These are phyloP conservation scores for Geoglossum cookeanum DNA, from an alignment of 2,329 filamentous ascomycete species.

Conservation along the genomic window DNA sequence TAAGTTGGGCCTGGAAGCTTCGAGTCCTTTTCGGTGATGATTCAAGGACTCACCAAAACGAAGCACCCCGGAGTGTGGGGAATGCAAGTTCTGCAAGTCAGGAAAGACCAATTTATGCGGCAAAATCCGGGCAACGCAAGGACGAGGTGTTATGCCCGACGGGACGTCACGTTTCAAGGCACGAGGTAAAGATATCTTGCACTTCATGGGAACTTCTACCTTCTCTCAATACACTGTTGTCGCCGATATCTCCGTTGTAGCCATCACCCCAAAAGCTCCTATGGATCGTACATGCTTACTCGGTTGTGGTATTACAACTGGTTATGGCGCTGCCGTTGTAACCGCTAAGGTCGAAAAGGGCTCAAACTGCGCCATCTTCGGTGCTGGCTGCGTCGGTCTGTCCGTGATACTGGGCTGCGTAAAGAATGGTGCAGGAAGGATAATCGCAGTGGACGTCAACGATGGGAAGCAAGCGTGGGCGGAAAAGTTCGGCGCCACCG, in stretches of 20 bases:
- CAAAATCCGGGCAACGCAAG: slow-evolving; percentile 95
- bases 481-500: slow-evolving; percentile 83
- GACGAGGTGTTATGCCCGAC: slow-evolving; percentile 91
- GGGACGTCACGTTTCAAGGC: slow-evolving; percentile 86
- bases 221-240: slow-evolving; percentile 99
- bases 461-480: slow-evolving; percentile 80
- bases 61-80: slow-evolving; percentile 87
- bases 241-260: slow-evolving; percentile 93
- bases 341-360: slow-evolving; percentile 85
- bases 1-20: slow-evolving; percentile 24
- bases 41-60: slow-evolving; percentile 5
- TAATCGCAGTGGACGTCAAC: slow-evolving; percentile 70
- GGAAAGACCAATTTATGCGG: slow-evolving; percentile 99
- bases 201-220: slow-evolving; percentile 98
- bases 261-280: slow-evolving; percentile 72
- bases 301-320: slow-evolving; percentile 95
- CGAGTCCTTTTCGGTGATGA: slow-evolving; percentile 2
- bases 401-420: slow-evolving; percentile 90
- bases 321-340: slow-evolving; percentile 87
- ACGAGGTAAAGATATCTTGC: slow-evolving; percentile 85
- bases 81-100: slow-evolving; percentile 99
- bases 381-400: slow-evolving; percentile 86
- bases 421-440: slow-evolving; percentile 58
- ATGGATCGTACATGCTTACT: slow-evolving; percentile 94
- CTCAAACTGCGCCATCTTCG: slow-evolving; percentile 79